phyloP scores from a whole-genome alignment of 2,329 filamentous ascomycete species.

The Penicillium sp. region DNA sequence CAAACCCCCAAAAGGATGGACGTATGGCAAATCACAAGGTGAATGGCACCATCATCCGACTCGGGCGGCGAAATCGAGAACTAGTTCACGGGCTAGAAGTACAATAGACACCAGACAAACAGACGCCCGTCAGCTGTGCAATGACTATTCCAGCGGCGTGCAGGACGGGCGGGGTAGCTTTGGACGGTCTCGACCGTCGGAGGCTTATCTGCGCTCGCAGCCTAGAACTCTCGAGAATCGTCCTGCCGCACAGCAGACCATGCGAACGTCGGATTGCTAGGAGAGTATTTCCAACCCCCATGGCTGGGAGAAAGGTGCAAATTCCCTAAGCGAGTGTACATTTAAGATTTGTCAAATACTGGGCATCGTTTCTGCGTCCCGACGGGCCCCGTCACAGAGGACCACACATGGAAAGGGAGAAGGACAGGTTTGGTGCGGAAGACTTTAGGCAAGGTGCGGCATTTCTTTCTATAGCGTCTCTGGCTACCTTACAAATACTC shows the following conservation, averaged over 20 bases:
- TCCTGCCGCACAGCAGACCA: not conserved
- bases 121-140: constrained; percentile 2
- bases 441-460: constrained; percentile 13
- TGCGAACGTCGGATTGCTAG: not conserved
- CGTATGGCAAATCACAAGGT: not conserved
- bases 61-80: not conserved
- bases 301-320: not conserved
- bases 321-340: not conserved
- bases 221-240: constrained; percentile 1
- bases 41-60: constrained; percentile 4
- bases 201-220: constrained; percentile 3
- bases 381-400: not conserved
- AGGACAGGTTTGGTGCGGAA: constrained; percentile 13
- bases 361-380: not conserved
- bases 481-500: not conserved
- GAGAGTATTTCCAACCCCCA: not conserved
- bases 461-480: not conserved
- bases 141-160: constrained; percentile 16
- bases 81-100: not conserved
- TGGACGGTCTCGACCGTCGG: constrained; percentile 8
- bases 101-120: not conserved
- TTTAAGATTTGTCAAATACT: not conserved
- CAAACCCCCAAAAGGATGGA: too few species aligned
- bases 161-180: constrained; percentile 11
- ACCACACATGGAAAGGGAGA: constrained; percentile 11